Evolutionary conservation across 2,329 filamentous ascomycete genomes (phyloP).

Genomic region (Trichoderma sp.): DNA sequence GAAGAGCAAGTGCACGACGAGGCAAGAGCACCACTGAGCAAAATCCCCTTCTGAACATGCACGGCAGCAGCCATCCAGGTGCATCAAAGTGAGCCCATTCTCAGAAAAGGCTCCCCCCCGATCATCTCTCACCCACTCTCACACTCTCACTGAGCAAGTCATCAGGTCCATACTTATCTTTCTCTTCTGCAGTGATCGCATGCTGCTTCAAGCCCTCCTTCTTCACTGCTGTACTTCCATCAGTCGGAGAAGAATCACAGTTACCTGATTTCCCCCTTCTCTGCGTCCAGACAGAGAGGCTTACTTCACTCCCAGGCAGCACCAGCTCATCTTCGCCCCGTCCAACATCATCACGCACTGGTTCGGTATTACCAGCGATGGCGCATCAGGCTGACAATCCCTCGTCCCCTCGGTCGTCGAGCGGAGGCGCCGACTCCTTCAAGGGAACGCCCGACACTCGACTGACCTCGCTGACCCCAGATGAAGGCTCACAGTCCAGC

Average conservation of each 20-base stretch:
- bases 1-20: constrained; percentile 16
- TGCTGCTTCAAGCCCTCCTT: neutral
- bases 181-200: neutral
- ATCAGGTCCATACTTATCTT: neutral
- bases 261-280: neutral
- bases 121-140: neutral
- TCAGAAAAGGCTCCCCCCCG: too few species aligned
- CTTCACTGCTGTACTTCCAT: neutral
- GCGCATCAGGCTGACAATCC: constrained; percentile 48
- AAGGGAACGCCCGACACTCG: constrained; percentile 67
- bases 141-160: neutral
- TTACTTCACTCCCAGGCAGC: constrained; percentile 15
- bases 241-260: neutral
- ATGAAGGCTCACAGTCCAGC: constrained; percentile 52
- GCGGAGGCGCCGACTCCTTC: constrained; percentile 57
- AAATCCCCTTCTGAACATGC: neutral
- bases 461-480: constrained; percentile 65
- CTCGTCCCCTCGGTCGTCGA: constrained; percentile 56
- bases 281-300: neutral
- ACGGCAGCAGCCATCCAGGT: constrained; percentile 18
- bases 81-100: neutral
- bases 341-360: neutral
- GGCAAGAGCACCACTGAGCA: constrained; percentile 4
- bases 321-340: neutral
- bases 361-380: constrained; percentile 36